A percentile compares a stretch with the other conserved stretches of the same genome.
phyloP scores from a whole-genome alignment of 2,329 filamentous ascomycete genomes.

The Penicillium sp. region DNA sequence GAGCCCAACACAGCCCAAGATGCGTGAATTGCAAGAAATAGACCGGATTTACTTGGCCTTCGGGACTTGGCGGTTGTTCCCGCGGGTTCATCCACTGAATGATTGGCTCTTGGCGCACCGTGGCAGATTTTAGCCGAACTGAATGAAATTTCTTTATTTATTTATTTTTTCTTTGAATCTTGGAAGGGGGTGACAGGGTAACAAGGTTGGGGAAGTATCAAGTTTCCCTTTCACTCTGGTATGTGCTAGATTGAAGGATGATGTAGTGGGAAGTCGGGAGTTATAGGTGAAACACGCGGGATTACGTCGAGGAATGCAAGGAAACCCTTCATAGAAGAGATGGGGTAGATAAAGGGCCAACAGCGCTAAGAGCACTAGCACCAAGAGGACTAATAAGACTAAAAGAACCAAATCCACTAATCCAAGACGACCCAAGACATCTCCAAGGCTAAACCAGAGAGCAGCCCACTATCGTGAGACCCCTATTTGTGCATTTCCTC shows the following conservation, averaged over 20 bases:
- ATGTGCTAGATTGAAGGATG: neutral
- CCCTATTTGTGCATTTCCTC: neutral
- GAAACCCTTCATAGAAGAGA: neutral
- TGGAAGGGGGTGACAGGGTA: neutral
- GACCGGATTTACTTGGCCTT: neutral
- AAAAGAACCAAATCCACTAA: neutral
- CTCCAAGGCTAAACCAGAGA: neutral
- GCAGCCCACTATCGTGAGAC: neutral
- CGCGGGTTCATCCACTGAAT: neutral
- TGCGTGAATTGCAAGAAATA: neutral
- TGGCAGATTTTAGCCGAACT: neutral
- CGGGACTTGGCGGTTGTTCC: conserved; percentile 4
- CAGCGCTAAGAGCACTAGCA: neutral
- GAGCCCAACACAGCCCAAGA: neutral
- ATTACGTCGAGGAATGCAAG: neutral
- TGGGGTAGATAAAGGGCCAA: neutral
- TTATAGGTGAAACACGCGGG: neutral
- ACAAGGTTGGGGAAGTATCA: neutral
- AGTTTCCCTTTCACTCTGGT: neutral
- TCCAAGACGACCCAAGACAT: neutral
- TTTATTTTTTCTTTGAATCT: neutral
- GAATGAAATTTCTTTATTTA: neutral
- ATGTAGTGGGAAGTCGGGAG: neutral
- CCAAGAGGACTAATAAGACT: neutral
- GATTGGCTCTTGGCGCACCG: neutral